phyloP scores from a whole-genome alignment of 305 asterid genomes.

The Fraxinus dipetala region DNA sequence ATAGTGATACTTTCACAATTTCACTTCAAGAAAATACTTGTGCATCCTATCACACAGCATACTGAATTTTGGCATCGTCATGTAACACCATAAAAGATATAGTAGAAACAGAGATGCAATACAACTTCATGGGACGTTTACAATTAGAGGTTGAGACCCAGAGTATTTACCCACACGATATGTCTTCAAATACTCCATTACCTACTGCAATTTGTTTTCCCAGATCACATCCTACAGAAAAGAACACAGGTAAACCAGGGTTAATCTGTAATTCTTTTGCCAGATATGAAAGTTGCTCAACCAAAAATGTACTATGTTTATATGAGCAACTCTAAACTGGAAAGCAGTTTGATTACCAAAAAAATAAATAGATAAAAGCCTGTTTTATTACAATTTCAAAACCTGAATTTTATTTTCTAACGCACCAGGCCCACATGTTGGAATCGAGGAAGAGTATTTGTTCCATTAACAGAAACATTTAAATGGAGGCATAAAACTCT shows the following conservation, averaged over 20 bases:
- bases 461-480: background rate
- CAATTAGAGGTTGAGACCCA: conserved; percentile 7
- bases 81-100: background rate
- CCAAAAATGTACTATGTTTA: background rate
- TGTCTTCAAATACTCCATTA: conserved; percentile 58
- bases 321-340: conserved; percentile 9
- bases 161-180: conserved; percentile 63
- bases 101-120: background rate
- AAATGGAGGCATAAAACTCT: background rate
- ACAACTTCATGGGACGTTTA: background rate
- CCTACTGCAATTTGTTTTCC: conserved; percentile 75
- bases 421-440: background rate
- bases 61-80: background rate
- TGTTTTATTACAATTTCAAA: background rate
- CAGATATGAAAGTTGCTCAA: background rate
- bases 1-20: conserved; percentile 6
- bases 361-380: background rate
- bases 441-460: background rate
- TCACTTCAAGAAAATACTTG: conserved; percentile 2
- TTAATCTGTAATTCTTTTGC: background rate
- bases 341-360: conserved; percentile 2
- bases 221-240: conserved; percentile 43
- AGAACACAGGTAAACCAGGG: conserved; percentile 5
- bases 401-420: conserved; percentile 9
- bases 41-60: background rate